These are phyloP conservation scores for Penicillium tannophilum DNA, from an alignment of 495 filamentous ascomycete genomes.

Conservation along the genomic window DNA sequence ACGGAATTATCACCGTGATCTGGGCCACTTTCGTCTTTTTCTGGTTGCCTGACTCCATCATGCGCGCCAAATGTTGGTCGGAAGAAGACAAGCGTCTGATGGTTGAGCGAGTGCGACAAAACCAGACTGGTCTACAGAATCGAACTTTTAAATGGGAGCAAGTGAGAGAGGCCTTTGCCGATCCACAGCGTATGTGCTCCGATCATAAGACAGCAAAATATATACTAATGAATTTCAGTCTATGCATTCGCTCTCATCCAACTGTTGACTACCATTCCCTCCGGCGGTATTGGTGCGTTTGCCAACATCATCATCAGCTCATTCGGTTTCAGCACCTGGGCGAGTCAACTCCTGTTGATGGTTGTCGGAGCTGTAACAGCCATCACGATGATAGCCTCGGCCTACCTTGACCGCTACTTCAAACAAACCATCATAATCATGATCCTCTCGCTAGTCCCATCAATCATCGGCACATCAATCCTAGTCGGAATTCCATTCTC, in stretches of 20 bases:
- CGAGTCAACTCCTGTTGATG: conserved; percentile 57
- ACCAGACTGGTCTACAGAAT: conserved; percentile 55
- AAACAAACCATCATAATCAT: conserved; percentile 64
- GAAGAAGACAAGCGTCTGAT: conserved; percentile 49
- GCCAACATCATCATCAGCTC: conserved; percentile 59
- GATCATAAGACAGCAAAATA: not conserved
- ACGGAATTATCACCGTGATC: conserved; percentile 53
- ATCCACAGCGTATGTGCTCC: conserved; percentile 17
- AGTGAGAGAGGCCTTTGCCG: conserved; percentile 34
- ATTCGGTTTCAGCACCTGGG: conserved; percentile 42
- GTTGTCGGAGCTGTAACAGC: conserved; percentile 69
- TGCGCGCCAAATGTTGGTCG: conserved; percentile 45
- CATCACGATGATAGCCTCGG: conserved; percentile 59
- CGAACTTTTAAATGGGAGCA: conserved; percentile 49
- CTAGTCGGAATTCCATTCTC: conserved; percentile 22
- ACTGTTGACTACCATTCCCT: conserved; percentile 64
- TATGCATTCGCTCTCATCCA: conserved; percentile 45
- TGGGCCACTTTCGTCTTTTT: conserved; percentile 46
- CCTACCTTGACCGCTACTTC: conserved; percentile 61
- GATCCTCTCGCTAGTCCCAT: conserved; percentile 62
- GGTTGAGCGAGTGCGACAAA: conserved; percentile 48
- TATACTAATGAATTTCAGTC: conserved; percentile 38
- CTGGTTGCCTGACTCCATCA: conserved; percentile 50
- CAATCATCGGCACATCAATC: conserved; percentile 27
- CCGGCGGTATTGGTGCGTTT: conserved; percentile 64